Conservation (phyloP, 2,329 filamentous ascomycete species). For the Xylariaceae sp. region DNA sequence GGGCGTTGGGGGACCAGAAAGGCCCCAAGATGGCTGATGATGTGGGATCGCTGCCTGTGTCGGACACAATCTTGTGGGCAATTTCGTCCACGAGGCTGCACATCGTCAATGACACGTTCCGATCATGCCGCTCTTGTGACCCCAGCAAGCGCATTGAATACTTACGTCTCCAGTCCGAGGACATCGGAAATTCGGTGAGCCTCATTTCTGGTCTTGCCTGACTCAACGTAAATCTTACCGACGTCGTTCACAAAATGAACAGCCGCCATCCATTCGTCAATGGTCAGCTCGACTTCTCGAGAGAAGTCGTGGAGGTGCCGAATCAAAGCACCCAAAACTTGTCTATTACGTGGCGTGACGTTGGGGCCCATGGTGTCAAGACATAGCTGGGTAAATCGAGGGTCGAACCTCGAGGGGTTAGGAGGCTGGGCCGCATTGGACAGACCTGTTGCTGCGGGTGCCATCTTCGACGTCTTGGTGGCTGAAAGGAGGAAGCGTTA, state of each 20-base stretch:
- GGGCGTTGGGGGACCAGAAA: constrained; percentile 73
- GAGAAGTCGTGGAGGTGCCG: constrained; percentile 74
- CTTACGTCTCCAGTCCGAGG: constrained; percentile 68
- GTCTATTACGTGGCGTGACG: constrained; percentile 59
- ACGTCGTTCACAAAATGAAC: constrained; percentile 73
- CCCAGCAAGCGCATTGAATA: constrained; percentile 14
- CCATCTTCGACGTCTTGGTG: constrained; percentile 16
- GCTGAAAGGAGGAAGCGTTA: neutral
- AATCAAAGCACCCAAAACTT: constrained; percentile 62
- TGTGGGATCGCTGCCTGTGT: constrained; percentile 61
- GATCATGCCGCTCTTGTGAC: too few species aligned
- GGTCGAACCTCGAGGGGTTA: constrained; percentile 57
- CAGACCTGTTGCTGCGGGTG: constrained; percentile 25
- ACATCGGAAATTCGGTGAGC: constrained; percentile 70
- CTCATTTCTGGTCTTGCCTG: constrained; percentile 67
- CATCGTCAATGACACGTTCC: too few species aligned
- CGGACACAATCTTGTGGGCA: constrained; percentile 59
- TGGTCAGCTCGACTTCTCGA: constrained; percentile 71
- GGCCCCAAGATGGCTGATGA: constrained; percentile 73
- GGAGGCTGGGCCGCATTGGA: constrained; percentile 26
- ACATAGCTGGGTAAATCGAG: constrained; percentile 71
- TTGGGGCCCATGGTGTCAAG: constrained; percentile 70
- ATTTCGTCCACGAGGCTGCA: constrained; percentile 62
- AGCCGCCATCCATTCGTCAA: constrained; percentile 73
- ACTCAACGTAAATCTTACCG: constrained; percentile 56